These are phyloP conservation scores for Cladosporium sphaerospermum DNA, from an alignment of 2,329 filamentous ascomycete genomes.

Conservation along the genomic window DNA sequence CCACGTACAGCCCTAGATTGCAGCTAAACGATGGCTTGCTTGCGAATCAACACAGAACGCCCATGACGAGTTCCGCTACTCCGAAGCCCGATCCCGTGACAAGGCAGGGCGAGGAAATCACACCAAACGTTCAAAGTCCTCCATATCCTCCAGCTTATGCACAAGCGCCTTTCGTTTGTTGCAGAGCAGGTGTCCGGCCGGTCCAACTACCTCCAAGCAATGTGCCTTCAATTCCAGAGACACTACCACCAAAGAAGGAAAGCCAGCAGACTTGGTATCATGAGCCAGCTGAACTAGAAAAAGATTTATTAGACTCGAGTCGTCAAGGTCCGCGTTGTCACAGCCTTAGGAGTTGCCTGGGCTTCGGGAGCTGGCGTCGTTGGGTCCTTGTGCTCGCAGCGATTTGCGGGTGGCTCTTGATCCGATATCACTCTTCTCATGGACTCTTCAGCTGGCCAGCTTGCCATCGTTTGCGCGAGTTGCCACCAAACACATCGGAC, in stretches of 20 bases:
- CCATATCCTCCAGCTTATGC: too few relatives aligned
- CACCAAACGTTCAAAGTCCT: too few relatives aligned
- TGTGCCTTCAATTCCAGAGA: not conserved
- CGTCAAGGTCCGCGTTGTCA: not conserved
- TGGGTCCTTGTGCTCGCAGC: not conserved
- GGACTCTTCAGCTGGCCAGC: not conserved
- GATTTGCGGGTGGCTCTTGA: not conserved
- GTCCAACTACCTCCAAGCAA: not conserved
- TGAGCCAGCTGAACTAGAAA: not conserved
- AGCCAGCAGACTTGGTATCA: not conserved
- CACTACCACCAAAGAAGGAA: not conserved
- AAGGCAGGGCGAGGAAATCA: too few relatives aligned
- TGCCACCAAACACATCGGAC: not conserved
- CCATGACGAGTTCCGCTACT: too few relatives aligned
- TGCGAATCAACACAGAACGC: too few relatives aligned
- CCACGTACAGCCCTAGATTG: too few relatives aligned
- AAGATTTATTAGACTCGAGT: not conserved
- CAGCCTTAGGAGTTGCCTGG: not conserved
- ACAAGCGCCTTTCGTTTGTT: not conserved
- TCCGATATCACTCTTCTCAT: not conserved
- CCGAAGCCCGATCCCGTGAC: too few relatives aligned
- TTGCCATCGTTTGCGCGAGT: not conserved
- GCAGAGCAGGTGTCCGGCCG: constrained; percentile 1
- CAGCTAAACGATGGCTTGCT: too few relatives aligned
- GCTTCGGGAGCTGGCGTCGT: not conserved